Conservation (phyloP, 495 filamentous ascomycete genomes). For the Penicillium argentinense region DNA sequence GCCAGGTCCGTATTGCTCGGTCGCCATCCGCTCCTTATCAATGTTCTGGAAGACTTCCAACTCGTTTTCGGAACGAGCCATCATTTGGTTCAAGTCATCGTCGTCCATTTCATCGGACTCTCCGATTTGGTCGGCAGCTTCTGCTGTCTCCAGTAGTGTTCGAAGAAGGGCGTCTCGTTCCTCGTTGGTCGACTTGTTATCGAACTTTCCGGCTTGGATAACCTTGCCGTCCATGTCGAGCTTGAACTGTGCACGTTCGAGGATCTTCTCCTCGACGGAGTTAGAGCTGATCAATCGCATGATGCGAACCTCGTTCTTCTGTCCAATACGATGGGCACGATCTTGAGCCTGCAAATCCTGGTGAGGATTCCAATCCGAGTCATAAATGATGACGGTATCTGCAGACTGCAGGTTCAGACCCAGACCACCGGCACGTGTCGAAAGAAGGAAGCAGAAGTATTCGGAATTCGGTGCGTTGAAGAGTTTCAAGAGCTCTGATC, state of each 20-base stretch:
- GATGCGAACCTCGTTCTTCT: slow-evolving; percentile 99
- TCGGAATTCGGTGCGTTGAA: slow-evolving; percentile 90
- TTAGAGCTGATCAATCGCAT: slow-evolving; percentile 92
- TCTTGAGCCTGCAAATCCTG: slow-evolving; percentile 99
- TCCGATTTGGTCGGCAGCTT: slow-evolving; percentile 73
- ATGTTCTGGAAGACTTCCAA: slow-evolving; percentile 68
- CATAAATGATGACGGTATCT: slow-evolving; percentile 98
- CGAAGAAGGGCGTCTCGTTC: slow-evolving; percentile 95
- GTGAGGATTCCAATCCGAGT: slow-evolving; percentile 99
- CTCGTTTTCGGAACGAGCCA: slow-evolving; percentile 75
- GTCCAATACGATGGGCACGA: slow-evolving; percentile 99
- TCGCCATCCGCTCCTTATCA: slow-evolving; percentile 68
- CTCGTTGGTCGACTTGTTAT: slow-evolving; percentile 98
- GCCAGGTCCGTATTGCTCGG: slow-evolving; percentile 66
- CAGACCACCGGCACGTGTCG: slow-evolving; percentile 97
- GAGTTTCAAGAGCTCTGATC: slow-evolving; percentile 79
- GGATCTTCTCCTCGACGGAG: slow-evolving; percentile 97
- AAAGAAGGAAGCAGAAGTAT: slow-evolving; percentile 97
- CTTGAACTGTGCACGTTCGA: slow-evolving; percentile 96
- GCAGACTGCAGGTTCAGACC: slow-evolving; percentile 96
- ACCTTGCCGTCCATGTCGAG: slow-evolving; percentile 99
- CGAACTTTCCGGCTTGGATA: slow-evolving; percentile 98
- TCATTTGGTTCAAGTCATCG: slow-evolving; percentile 89
- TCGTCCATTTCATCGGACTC: slow-evolving; percentile 94
- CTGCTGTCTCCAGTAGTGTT: slow-evolving; percentile 86